Evolutionary conservation across 495 filamentous ascomycete species (phyloP), one percentile per base, ranked within the genome.

Genomic region (Cryomyces minteri): DNA sequence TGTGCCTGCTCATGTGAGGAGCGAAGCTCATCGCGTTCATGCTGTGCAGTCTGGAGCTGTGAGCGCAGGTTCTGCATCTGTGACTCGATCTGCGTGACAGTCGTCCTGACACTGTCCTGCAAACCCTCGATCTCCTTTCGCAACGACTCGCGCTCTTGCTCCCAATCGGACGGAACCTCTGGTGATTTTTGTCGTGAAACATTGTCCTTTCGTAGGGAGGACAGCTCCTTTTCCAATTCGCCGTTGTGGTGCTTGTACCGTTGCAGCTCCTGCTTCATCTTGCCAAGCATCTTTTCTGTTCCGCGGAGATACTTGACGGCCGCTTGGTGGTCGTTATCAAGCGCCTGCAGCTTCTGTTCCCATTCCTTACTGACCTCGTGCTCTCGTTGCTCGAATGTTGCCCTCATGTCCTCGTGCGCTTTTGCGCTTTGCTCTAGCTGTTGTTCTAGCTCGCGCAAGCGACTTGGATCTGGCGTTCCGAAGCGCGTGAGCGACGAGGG

Each of bases 231-330:
- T 59, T 92, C 86, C 32, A 95, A 59, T 46, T 79, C 79, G n/a
- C 67, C 67, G 53, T 94, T 94, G 41, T 88, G 78, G 36, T 74
- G 63, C 69, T 94, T 95, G 60, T 87, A 87, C 33, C 87, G 84
- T 34, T 77, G 67, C 9, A 96, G 68, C 61, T 98, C 90, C 51
- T 94, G 86, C 68, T 98, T 96, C 77, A 98, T 93, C 54, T 88
- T 87, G 62, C 88, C 88, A 28, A 98, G 70, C 84, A 99, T 93
- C 72, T 94, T 95, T 64, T 99, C 92, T 1, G 88, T 95, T 37
- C 90, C 92, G 57, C 94, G 92, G 51, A 99, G 85, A 57, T 99
- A 99, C 62, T 94, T 88, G n/a, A 96, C 88, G 9, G 92, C 88
- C n/a, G 92, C 94, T 58, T 93, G 86, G 58, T 99, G 94, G 57